A percentile compares a stretch with the other conserved stretches of the same genome.
These are phyloP conservation scores for Pulveroboletus sp. DNA, from an alignment of 768 basidiomycete genomes.

Conservation along the genomic window DNA sequence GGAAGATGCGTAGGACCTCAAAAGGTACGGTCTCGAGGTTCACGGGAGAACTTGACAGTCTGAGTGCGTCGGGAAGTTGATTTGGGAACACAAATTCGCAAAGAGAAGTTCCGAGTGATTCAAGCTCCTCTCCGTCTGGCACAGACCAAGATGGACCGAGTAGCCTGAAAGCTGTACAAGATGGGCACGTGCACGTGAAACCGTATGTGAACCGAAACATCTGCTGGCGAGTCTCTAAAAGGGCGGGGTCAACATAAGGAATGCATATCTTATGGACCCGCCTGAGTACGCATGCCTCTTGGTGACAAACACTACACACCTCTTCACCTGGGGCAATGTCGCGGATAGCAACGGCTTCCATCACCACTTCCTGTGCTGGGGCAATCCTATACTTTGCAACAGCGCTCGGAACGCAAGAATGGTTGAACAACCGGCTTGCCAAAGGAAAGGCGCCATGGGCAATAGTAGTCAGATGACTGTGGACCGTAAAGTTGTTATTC, in stretches of 20 bases:
- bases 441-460: conserved; percentile 75
- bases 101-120: conserved; percentile 30
- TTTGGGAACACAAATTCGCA: conserved; percentile 37
- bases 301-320: conserved; percentile 35
- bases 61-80: conserved; percentile 13
- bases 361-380: conserved; percentile 35
- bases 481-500: conserved; percentile 79
- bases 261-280: conserved; percentile 53
- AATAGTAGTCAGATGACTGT: conserved; percentile 64
- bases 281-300: background rate
- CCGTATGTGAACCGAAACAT: conserved; percentile 61
- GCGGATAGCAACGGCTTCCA: conserved; percentile 64
- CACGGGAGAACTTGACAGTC: conserved; percentile 27
- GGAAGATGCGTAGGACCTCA: conserved; percentile 40
- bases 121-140: conserved; percentile 17
- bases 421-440: conserved; percentile 79
- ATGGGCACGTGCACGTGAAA: conserved; percentile 58
- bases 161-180: conserved; percentile 45
- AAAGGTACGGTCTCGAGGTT: conserved; percentile 33
- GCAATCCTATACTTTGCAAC: conserved; percentile 53
- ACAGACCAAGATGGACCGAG: conserved; percentile 39
- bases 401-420: conserved; percentile 75
- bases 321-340: conserved; percentile 58
- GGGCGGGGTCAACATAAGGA: conserved; percentile 75
- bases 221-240: conserved; percentile 54